Percentiles rank a stretch among this genome's conserved stretches.
These are phyloP conservation scores for Dictyostelium gargantuum DNA, from an alignment of 208 protist species.

Conservation along the genomic window DNA sequence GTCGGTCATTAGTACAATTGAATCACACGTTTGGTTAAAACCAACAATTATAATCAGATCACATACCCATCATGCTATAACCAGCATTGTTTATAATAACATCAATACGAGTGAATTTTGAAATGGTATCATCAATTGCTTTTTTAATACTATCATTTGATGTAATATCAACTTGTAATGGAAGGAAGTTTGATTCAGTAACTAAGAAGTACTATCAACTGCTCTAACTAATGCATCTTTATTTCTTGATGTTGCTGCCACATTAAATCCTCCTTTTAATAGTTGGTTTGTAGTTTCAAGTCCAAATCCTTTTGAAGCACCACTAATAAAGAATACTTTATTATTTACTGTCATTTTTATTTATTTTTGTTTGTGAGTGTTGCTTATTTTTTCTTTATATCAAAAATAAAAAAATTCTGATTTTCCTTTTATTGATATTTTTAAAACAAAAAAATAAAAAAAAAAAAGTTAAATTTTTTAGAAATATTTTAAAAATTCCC, in stretches of 20 bases:
- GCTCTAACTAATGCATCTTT: not conserved
- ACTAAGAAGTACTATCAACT: not conserved
- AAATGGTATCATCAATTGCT: not conserved
- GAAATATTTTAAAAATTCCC: no score
- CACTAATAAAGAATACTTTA: constrained; percentile 15
- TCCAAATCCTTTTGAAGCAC: not conserved
- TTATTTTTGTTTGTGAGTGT: no score
- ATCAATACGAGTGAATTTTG: constrained; percentile 2
- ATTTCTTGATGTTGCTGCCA: constrained; percentile 7
- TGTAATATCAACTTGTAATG: not conserved
- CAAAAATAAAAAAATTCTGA: no score
- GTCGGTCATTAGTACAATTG: no score
- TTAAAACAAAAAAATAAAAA: no score
- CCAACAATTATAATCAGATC: no score
- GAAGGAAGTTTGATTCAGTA: not conserved
- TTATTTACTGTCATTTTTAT: no score
- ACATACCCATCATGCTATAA: not conserved
- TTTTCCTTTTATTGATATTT: no score
- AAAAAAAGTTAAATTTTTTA: no score
- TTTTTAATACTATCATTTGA: not conserved
- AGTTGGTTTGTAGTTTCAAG: not conserved
- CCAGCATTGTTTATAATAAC: constrained; percentile 40
- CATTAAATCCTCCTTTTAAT: not conserved
- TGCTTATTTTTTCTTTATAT: no score
- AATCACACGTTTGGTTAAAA: no score